Conservation (phyloP, 2,329 filamentous ascomycete genomes). For the Aspergillus chevalieri region DNA sequence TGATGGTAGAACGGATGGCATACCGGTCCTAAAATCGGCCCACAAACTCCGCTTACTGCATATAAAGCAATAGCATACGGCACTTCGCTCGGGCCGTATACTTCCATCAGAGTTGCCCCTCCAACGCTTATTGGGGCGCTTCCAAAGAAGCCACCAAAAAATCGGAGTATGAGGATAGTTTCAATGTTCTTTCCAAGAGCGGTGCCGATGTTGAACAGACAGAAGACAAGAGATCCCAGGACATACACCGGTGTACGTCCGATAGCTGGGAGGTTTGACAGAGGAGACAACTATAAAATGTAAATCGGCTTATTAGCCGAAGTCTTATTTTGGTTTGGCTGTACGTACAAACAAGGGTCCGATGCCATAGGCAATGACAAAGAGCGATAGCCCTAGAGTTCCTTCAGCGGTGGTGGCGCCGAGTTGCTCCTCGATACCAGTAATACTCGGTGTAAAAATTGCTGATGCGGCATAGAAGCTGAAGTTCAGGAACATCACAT, state of each 20-base stretch:
- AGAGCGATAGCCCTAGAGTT: conserved; percentile 55
- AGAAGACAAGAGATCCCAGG: conserved; percentile 6
- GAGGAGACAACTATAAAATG: background rate
- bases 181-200: conserved; percentile 8
- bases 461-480: conserved; percentile 16
- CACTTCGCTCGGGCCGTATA: too few relatives aligned
- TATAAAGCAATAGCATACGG: too few relatives aligned
- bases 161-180: conserved; percentile 7
- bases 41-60: too few relatives aligned
- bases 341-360: conserved; percentile 8
- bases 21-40: too few relatives aligned
- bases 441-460: conserved; percentile 44
- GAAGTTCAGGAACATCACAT: conserved; percentile 9
- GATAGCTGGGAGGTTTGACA: conserved; percentile 7
- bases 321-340: too few relatives aligned
- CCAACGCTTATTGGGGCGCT: too few relatives aligned
- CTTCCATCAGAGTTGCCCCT: too few relatives aligned
- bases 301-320: too few relatives aligned
- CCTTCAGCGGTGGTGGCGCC: conserved; percentile 48
- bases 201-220: conserved; percentile 9
- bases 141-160: too few relatives aligned
- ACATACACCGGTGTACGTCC: conserved; percentile 10
- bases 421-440: conserved; percentile 49
- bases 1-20: too few relatives aligned
- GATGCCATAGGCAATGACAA: conserved; percentile 50